These are phyloP conservation scores for Solanum pinnatisectum DNA, from an alignment of 257 asterid genomes.

Conservation along the genomic window DNA sequence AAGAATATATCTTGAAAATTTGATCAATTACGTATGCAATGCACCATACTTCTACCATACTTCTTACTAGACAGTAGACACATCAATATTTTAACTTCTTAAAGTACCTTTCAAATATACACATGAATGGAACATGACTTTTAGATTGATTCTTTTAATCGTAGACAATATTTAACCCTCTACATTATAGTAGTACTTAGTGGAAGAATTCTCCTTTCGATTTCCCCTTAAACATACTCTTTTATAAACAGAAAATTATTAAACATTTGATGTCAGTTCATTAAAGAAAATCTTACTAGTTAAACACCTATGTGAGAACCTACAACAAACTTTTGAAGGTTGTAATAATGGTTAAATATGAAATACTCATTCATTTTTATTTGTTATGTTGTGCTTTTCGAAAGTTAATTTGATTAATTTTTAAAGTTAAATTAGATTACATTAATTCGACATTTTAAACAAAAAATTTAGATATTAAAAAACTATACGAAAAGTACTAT, in stretches of 20 bases:
- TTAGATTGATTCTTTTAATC: neutral
- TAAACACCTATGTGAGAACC: neutral
- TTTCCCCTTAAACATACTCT: neutral
- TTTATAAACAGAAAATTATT: neutral
- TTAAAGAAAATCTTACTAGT: neutral
- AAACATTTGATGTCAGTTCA: neutral
- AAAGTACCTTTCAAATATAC: neutral
- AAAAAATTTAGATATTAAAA: too few species aligned
- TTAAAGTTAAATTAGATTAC: too few species aligned
- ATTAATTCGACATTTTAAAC: too few species aligned
- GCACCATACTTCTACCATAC: neutral
- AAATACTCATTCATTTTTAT: neutral
- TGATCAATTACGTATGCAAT: neutral
- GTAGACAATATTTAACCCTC: neutral
- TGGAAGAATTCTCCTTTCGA: neutral
- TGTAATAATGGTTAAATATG: conserved; percentile 34
- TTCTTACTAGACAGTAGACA: neutral
- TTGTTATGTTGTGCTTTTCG: neutral
- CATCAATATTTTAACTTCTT: neutral
- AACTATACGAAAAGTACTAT: too few species aligned
- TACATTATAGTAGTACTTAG: neutral
- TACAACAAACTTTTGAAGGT: conserved; percentile 11
- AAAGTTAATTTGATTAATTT: neutral
- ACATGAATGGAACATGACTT: neutral
- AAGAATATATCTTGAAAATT: neutral